phyloP scores from a whole-genome alignment of 176 grass and related monocot species.

The Eleusine indica region DNA sequence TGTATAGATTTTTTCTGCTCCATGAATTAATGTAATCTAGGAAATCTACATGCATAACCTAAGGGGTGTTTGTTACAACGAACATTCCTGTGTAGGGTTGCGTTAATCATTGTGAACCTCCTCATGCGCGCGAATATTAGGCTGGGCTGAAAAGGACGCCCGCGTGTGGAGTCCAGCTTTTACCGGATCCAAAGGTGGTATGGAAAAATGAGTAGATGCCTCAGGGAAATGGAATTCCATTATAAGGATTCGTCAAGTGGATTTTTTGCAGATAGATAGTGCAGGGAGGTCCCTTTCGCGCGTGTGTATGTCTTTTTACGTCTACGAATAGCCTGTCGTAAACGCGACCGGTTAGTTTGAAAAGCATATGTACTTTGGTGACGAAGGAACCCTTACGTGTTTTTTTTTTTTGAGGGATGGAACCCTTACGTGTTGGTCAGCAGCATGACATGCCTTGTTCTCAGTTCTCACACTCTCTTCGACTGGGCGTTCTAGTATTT shows the following conservation, averaged over 20 bases:
- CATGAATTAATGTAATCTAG: background rate
- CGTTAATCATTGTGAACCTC: constrained; percentile 33
- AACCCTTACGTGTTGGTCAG: too few relatives aligned
- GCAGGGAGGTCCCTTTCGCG: background rate
- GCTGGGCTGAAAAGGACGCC: constrained; percentile 36
- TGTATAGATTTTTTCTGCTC: background rate
- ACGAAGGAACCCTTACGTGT: background rate
- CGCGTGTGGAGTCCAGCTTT: background rate
- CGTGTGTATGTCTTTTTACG: background rate
- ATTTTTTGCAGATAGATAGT: background rate
- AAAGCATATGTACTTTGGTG: background rate
- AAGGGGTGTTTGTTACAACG: constrained; percentile 8
- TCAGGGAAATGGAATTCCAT: background rate
- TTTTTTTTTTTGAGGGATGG: too few relatives aligned
- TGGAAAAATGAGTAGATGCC: background rate
- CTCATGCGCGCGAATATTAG: constrained; percentile 47
- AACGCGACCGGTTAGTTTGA: background rate
- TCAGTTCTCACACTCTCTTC: too few relatives aligned
- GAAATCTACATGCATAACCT: too few relatives aligned
- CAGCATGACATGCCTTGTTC: background rate
- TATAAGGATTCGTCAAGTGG: background rate
- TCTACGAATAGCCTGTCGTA: background rate
- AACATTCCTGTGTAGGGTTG: constrained; percentile 14
- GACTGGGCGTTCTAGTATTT: too few relatives aligned
- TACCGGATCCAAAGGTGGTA: constrained; percentile 12